Evolutionary conservation across 371 early-diverging fungal genomes (phyloP).

Genomic region (Mortierella sp.): DNA sequence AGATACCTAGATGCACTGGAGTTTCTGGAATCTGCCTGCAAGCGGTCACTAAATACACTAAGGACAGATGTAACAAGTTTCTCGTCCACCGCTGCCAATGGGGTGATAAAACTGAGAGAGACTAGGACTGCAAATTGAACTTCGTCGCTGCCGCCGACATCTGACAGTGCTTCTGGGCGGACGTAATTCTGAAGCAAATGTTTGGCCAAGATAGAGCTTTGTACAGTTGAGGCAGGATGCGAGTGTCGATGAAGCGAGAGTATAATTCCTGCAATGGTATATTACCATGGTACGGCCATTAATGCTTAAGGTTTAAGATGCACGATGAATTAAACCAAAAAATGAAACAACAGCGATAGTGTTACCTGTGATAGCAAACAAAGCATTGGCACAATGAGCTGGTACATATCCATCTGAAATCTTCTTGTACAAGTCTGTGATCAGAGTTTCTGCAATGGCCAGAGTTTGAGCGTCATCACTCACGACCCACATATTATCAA

Average conservation of each 20-base stretch:
- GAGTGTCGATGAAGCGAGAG: slow-evolving; percentile 44
- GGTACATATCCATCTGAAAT: slow-evolving; percentile 68
- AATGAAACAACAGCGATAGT: no score
- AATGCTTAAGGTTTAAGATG: not conserved
- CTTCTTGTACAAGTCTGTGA: slow-evolving; percentile 61
- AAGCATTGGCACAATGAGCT: slow-evolving; percentile 65
- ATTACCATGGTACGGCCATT: not conserved
- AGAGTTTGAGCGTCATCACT: slow-evolving; percentile 42
- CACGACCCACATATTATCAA: slow-evolving; percentile 55
- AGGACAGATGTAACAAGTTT: slow-evolving; percentile 51
- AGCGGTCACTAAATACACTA: slow-evolving; percentile 22
- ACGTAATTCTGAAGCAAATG: slow-evolving; percentile 40
- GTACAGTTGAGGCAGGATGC: slow-evolving; percentile 48
- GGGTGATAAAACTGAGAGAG: slow-evolving; percentile 62
- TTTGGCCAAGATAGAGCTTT: slow-evolving; percentile 41
- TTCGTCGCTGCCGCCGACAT: slow-evolving; percentile 64
- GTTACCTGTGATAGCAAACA: slow-evolving; percentile 65
- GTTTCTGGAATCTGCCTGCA: slow-evolving; percentile 18
- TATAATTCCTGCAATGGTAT: slow-evolving; percentile 27
- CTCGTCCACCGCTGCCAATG: slow-evolving; percentile 63
- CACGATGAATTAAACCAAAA: no score
- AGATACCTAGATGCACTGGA: slow-evolving; percentile 24
- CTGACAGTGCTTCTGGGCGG: slow-evolving; percentile 28
- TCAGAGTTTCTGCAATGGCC: slow-evolving; percentile 38
- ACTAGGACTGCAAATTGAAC: slow-evolving; percentile 70